phyloP scores from a whole-genome alignment of 495 filamentous ascomycete genomes.

The Xylaria sp. region DNA sequence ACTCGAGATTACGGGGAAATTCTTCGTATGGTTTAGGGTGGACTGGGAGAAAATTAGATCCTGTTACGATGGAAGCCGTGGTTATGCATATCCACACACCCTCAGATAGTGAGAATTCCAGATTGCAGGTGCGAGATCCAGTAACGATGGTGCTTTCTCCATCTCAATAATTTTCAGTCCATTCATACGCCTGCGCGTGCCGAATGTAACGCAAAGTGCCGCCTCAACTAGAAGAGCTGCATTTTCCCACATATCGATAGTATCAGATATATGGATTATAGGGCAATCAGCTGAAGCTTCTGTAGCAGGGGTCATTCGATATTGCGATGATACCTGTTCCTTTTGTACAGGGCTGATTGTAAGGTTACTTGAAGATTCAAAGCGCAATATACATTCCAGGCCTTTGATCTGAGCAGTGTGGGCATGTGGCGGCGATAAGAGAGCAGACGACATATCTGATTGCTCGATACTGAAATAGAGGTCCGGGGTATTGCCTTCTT shows the following conservation, averaged over 20 bases:
- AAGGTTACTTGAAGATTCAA: conserved; percentile 5
- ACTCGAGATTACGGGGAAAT: conserved; percentile 33
- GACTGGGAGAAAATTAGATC: conserved; percentile 35
- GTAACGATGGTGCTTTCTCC: conserved; percentile 38
- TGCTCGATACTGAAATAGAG: conserved; percentile 42
- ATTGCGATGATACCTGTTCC: neutral
- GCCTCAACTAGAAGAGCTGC: conserved; percentile 40
- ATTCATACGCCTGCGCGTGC: conserved; percentile 10
- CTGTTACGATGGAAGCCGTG: neutral
- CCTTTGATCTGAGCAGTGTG: conserved; percentile 43
- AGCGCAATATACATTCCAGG: conserved; percentile 40
- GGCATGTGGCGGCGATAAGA: conserved; percentile 40
- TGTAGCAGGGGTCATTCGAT: neutral
- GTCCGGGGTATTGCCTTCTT: conserved; percentile 36
- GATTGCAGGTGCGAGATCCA: conserved; percentile 52
- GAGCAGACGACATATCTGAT: conserved; percentile 38
- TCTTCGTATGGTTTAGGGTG: conserved; percentile 32
- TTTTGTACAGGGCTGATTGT: neutral
- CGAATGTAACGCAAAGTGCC: conserved; percentile 40
- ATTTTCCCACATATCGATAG: conserved; percentile 30
- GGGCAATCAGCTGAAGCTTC: neutral
- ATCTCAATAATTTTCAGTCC: conserved; percentile 22
- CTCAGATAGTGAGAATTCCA: conserved; percentile 54
- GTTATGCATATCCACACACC: conserved; percentile 31
- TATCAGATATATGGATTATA: neutral